A percentile compares a stretch with the other conserved stretches of the same genome.
These are phyloP conservation scores for Quercus dentata DNA, from an alignment of 306 rosid species.

Conservation along the genomic window DNA sequence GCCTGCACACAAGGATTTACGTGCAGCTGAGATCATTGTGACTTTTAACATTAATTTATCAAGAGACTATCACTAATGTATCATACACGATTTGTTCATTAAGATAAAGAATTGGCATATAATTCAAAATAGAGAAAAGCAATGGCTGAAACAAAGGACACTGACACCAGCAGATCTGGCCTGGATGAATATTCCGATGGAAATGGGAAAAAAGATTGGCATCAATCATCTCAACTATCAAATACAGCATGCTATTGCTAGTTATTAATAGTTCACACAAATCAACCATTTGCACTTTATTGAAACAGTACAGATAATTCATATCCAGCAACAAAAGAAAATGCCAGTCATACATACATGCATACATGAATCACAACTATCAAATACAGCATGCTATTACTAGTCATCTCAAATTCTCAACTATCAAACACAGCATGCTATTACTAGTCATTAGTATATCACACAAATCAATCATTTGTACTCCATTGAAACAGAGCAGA, in stretches of 20 bases:
- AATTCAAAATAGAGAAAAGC: neutral
- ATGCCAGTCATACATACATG: neutral
- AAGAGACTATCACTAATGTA: neutral
- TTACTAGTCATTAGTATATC: neutral
- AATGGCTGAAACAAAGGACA: neutral
- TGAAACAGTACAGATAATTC: neutral
- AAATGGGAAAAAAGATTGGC: neutral
- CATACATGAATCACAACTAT: neutral
- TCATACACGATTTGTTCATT: neutral
- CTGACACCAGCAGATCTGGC: neutral
- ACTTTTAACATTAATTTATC: neutral
- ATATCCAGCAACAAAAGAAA: neutral
- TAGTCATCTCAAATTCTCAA: neutral
- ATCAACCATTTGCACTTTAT: neutral
- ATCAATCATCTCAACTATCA: neutral
- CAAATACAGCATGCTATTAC: too few relatives aligned
- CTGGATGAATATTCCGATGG: neutral
- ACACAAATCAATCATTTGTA: neutral
- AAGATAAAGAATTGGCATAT: neutral
- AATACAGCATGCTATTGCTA: neutral
- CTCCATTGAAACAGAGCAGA: neutral
- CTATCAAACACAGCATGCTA: neutral
- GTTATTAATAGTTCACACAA: neutral
- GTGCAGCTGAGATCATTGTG: conserved; percentile 9
- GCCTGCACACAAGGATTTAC: conserved; percentile 42